Evolutionary conservation across 345 rosid species (phyloP).

Genomic region (Draba incana): DNA sequence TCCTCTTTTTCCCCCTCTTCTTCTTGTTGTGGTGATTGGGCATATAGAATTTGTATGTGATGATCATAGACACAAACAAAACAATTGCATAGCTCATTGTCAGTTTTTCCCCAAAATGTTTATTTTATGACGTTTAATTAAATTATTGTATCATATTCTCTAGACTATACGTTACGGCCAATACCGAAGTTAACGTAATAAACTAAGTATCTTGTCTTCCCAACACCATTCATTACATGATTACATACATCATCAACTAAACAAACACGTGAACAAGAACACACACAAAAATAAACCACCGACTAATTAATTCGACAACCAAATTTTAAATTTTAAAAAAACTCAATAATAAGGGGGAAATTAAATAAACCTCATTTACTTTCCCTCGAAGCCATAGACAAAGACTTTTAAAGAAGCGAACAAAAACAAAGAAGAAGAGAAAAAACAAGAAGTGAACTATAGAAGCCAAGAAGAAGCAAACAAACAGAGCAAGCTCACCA

Average conservation of each 20-base stretch:
- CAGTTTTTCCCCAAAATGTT: background rate
- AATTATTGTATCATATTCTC: too few relatives aligned
- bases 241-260: conserved; percentile 19
- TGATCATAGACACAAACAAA: conserved; percentile 10
- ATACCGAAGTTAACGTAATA: background rate
- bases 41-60: conserved; percentile 7
- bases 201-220: background rate
- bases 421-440: background rate
- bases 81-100: conserved; percentile 14
- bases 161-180: background rate
- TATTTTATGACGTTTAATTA: too few relatives aligned
- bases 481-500: conserved; percentile 50
- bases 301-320: conserved; percentile 32
- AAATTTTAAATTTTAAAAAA: conserved; percentile 6
- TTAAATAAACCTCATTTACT: conserved; percentile 36
- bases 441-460: conserved; percentile 26
- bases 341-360: conserved; percentile 8
- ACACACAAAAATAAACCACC: conserved; percentile 15
- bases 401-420: conserved; percentile 9
- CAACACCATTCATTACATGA: conserved; percentile 21
- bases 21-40: conserved; percentile 16
- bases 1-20: background rate
- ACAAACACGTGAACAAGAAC: conserved; percentile 30
- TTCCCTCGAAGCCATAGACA: conserved; percentile 29
- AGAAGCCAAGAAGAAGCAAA: conserved; percentile 38